phyloP scores from a whole-genome alignment of 202 grass and related monocot genomes.

The Schoenoplectus triqueter region DNA sequence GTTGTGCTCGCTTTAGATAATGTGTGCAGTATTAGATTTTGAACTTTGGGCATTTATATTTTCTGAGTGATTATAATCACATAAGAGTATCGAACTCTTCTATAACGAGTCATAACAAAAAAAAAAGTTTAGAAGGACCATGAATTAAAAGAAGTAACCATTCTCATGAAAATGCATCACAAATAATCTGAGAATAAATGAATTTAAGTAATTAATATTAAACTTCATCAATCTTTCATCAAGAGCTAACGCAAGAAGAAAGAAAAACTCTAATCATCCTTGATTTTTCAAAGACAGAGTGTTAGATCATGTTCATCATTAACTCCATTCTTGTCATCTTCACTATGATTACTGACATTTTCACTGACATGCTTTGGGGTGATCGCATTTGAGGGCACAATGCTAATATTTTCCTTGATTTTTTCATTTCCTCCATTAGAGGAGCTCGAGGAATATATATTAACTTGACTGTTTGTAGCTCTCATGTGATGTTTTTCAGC shows the following conservation, averaged over 20 bases:
- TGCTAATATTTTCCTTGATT: neutral
- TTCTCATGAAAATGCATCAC: neutral
- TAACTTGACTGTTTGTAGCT: neutral
- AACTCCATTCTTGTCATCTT: neutral
- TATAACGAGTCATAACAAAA: neutral
- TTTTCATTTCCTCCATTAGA: neutral
- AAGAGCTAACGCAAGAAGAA: neutral
- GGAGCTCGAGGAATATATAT: neutral
- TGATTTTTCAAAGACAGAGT: slow-evolving; percentile 26
- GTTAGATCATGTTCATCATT: slow-evolving; percentile 37
- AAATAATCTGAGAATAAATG: neutral
- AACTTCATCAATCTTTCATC: neutral
- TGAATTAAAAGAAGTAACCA: neutral
- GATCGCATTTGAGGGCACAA: neutral
- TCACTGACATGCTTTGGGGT: neutral
- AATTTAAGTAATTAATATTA: neutral
- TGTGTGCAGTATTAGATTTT: neutral
- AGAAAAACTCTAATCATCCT: neutral
- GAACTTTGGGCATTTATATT: neutral
- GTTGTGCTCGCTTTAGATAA: neutral
- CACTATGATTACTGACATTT: neutral
- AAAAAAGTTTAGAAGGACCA: neutral
- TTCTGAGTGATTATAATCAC: too few relatives aligned
- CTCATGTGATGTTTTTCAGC: neutral
- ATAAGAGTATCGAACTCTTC: neutral